Percentiles rank a stretch among this genome's conserved stretches.
These are phyloP conservation scores for Aureobasidium namibiae DNA, from an alignment of 2,329 filamentous ascomycete species.

Conservation along the genomic window DNA sequence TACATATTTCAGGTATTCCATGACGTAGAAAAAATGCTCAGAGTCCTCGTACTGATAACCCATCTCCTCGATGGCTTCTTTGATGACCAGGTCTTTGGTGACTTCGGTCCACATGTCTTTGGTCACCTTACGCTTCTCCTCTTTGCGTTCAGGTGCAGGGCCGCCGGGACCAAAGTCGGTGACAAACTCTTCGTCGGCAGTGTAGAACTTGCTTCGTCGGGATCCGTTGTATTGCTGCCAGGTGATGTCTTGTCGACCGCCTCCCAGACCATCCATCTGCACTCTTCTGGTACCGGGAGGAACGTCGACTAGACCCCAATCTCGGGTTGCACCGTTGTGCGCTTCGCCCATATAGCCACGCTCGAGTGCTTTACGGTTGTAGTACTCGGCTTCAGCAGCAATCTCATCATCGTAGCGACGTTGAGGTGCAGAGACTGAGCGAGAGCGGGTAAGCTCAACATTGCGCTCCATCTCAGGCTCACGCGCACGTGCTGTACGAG, in stretches of 20 bases:
- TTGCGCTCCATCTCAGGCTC: constrained; percentile 1
- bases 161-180: constrained; percentile 32
- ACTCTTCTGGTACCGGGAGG: constrained; percentile 75
- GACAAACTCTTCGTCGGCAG: constrained; percentile 51
- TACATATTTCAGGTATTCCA: constrained; percentile 83
- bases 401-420: constrained; percentile 46
- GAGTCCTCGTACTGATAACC: constrained; percentile 91
- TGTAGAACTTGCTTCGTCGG: constrained; percentile 63
- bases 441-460: constrained; percentile 26
- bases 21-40: constrained; percentile 81
- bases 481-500: neutral
- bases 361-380: constrained; percentile 60
- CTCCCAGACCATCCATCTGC: constrained; percentile 71
- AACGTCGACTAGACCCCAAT: constrained; percentile 76
- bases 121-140: constrained; percentile 18
- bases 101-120: constrained; percentile 87
- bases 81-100: constrained; percentile 80
- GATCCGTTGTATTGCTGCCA: constrained; percentile 77
- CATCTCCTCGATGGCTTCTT: constrained; percentile 75
- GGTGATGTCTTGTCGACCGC: constrained; percentile 65
- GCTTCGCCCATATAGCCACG: constrained; percentile 66
- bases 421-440: constrained; percentile 32
- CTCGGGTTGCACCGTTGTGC: constrained; percentile 62
- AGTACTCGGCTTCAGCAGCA: constrained; percentile 50
- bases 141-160: constrained; percentile 4